A percentile compares a stretch with the other conserved stretches of the same genome.
Evolutionary conservation across 768 basidiomycete species (phyloP).

Genomic region (Phaeotremella skinneri): DNA sequence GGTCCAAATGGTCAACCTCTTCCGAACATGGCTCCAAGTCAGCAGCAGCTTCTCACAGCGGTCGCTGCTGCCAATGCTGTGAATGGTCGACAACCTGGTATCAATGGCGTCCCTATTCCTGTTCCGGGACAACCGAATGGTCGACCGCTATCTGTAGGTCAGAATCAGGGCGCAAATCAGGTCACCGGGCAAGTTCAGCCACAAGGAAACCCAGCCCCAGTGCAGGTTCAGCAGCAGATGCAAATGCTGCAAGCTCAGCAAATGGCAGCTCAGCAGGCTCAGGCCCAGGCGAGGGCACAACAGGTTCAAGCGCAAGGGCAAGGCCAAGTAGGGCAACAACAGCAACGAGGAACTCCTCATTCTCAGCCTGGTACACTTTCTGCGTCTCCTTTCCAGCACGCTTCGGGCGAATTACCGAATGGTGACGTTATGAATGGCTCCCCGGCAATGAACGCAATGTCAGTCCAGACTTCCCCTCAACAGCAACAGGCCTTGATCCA

Average conservation of each 20-base stretch:
- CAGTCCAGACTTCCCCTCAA: slow-evolving; percentile 9
- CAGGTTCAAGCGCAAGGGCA: slow-evolving; percentile 18
- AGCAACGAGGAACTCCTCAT: slow-evolving; percentile 28
- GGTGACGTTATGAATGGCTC: slow-evolving; percentile 13
- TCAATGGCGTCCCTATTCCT: background rate
- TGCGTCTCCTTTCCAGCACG: slow-evolving; percentile 31
- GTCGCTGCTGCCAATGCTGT: slow-evolving; percentile 34
- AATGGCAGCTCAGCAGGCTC: slow-evolving; percentile 38
- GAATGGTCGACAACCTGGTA: slow-evolving; percentile 14
- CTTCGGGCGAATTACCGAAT: slow-evolving; percentile 24
- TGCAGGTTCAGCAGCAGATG: slow-evolving; percentile 39
- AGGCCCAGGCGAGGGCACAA: slow-evolving; percentile 8
- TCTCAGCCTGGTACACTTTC: slow-evolving; percentile 23
- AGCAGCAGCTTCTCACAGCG: slow-evolving; percentile 42
- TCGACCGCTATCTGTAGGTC: background rate
- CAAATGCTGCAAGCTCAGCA: slow-evolving; percentile 42
- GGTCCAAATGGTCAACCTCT: slow-evolving; percentile 30
- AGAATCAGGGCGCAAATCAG: no score
- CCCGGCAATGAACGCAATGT: slow-evolving; percentile 20
- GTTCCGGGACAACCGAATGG: background rate
- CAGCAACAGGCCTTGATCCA: slow-evolving; percentile 2
- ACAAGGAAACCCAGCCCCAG: background rate
- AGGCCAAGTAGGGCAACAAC: slow-evolving; percentile 4
- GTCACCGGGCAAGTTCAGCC: background rate
- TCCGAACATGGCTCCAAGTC: slow-evolving; percentile 38